Evolutionary conservation across 192 early-diverging fungal genomes (phyloP), one percentile per base, ranked within the genome.

Genomic region (Backusella mclennaniae): DNA sequence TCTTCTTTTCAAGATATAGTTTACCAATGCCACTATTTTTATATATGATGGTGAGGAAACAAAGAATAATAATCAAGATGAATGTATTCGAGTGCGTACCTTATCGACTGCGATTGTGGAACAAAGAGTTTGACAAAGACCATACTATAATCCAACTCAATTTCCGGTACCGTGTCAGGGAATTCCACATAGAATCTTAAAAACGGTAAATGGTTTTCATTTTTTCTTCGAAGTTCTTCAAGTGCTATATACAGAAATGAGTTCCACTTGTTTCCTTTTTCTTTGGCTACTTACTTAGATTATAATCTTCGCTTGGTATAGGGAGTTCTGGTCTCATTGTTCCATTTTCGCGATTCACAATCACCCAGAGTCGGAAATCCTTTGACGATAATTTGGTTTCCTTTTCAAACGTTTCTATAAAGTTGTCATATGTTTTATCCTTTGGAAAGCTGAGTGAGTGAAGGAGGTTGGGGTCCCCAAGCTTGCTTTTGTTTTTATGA

Each of bases 111-210:
- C 1, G 79, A 85, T 2, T 78, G 59, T 0, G 92, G 93, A 74
- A 97, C 92, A 77, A 93, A 98, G 75, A 90, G 90, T 83, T 98
- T 98, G 49, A 96, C 77, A 76, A 97, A 97, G 11, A 99, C 79
- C 75, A 97, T 82, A 52, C 91, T 84, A 14, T 81, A 69, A 14
- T 73, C 19, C n/a, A 56, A 66, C 2, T 36, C 36, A 31, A 71
- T 35, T 26, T 76, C 68, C 14, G 73, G 80, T n/a, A 75, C 76
- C n/a, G 77, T 77, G 29, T 73, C 76, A 33, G 77, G 69, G 29
- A 52, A 33, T 74, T 90, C 89, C 69, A 87, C 79, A 84, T 84
- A 89, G n/a, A 91, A 66, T 23, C 87, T 85, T 19, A 89, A 68
- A 44, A 83, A 77, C 31, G 82, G 41, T 80, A 85, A 70, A 31